Evolutionary conservation across 129 eudicot species (phyloP).

Genomic region (Pseudognaphalium luteoalbum): DNA sequence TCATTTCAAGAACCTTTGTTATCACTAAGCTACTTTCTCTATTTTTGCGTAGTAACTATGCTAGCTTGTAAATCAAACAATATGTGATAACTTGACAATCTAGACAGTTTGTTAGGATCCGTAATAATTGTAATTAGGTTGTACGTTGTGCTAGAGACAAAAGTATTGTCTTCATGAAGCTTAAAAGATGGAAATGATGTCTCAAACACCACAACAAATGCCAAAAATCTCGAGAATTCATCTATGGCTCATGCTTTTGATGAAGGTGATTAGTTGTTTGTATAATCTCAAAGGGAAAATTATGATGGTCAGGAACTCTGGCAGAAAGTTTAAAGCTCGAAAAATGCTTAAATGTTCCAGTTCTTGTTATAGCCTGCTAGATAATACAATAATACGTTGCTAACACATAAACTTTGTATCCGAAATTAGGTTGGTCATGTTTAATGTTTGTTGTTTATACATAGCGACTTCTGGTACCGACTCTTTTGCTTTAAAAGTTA

Average conservation of each 20-base stretch:
- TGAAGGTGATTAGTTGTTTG: constrained; percentile 17
- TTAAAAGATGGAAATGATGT: constrained; percentile 9
- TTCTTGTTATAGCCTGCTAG: neutral
- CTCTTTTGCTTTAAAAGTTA: too few species aligned
- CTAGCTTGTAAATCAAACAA: neutral
- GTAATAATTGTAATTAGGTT: constrained; percentile 45
- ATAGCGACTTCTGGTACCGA: too few species aligned
- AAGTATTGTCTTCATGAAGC: constrained; percentile 25
- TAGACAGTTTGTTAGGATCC: constrained; percentile 55
- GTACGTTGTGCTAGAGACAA: constrained; percentile 53
- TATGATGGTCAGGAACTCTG: neutral
- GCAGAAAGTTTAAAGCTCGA: constrained; percentile 1
- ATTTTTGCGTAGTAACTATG: neutral
- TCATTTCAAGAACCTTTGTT: too few species aligned
- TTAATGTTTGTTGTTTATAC: too few species aligned
- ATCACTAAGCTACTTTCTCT: neutral
- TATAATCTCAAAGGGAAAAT: neutral
- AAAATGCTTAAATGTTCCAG: neutral
- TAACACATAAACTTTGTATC: neutral
- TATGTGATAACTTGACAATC: constrained; percentile 1
- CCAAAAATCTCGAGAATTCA: neutral
- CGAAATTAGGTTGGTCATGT: too few species aligned
- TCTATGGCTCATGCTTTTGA: constrained; percentile 2
- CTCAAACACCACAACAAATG: neutral
- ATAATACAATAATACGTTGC: neutral